Evolutionary conservation across 495 filamentous ascomycete species (phyloP).

Genomic region (Penicillium desertorum): DNA sequence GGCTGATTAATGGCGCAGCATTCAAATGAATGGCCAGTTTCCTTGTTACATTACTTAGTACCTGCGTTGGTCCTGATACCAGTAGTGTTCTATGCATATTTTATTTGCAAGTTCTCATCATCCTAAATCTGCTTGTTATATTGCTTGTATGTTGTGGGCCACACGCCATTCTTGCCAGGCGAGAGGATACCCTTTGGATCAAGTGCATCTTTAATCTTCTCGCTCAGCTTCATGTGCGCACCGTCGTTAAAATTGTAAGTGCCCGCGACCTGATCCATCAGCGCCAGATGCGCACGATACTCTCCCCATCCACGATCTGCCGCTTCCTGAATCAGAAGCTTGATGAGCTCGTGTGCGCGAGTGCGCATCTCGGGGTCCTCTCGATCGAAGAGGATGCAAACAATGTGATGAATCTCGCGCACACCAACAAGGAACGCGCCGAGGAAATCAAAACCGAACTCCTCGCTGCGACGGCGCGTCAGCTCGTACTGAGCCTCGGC

Average conservation of each 20-base stretch:
- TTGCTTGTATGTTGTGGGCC: slow-evolving; percentile 34
- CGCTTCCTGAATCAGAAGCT: slow-evolving; percentile 45
- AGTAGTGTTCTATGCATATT: too few species aligned
- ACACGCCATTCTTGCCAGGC: slow-evolving; percentile 56
- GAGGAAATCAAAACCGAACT: slow-evolving; percentile 53
- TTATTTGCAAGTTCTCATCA: too few species aligned
- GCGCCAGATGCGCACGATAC: slow-evolving; percentile 54
- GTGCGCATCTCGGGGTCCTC: slow-evolving; percentile 34
- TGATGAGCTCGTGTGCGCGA: slow-evolving; percentile 43
- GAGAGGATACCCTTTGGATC: slow-evolving; percentile 60
- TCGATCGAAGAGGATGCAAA: slow-evolving; percentile 56
- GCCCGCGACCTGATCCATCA: slow-evolving; percentile 56
- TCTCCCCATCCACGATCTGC: slow-evolving; percentile 53
- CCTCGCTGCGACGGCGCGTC: slow-evolving; percentile 35
- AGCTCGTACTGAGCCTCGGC: slow-evolving; percentile 46
- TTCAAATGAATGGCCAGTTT: too few species aligned
- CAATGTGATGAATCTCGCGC: slow-evolving; percentile 59
- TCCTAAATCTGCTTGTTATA: too few species aligned
- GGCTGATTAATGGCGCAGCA: too few species aligned
- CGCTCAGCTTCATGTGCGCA: slow-evolving; percentile 52
- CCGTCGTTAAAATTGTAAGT: slow-evolving; percentile 58
- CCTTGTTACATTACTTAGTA: too few species aligned
- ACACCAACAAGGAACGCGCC: slow-evolving; percentile 51
- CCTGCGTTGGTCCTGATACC: too few species aligned
- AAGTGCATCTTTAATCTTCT: slow-evolving; percentile 56